These are phyloP conservation scores for Naganishia vishniacii DNA, from an alignment of 768 basidiomycete species.

Conservation along the genomic window DNA sequence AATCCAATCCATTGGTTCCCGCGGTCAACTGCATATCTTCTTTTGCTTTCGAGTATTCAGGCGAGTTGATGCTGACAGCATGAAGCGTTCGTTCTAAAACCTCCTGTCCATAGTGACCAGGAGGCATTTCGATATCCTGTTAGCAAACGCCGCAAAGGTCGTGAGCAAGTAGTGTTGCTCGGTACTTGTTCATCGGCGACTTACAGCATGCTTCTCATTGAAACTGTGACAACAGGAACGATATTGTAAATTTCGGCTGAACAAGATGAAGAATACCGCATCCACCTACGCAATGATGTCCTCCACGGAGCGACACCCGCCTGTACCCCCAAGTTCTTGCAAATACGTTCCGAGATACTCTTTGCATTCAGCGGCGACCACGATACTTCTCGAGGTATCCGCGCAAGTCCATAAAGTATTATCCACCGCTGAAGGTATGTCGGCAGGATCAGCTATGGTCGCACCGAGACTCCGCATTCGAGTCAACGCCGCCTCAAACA, in stretches of 20 bases:
- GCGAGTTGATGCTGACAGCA: slow-evolving; percentile 24
- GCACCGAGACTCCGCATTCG: slow-evolving; percentile 24
- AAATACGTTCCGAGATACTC: slow-evolving; percentile 27
- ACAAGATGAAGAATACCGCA: too few species aligned
- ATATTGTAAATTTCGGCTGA: too few species aligned
- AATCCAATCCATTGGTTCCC: slow-evolving; percentile 27
- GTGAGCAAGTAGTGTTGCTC: too few species aligned
- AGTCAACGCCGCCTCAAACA: slow-evolving; percentile 21
- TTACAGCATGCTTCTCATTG: slow-evolving; percentile 27
- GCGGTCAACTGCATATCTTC: slow-evolving; percentile 28
- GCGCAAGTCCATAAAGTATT: slow-evolving; percentile 26
- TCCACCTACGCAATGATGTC: slow-evolving; percentile 33
- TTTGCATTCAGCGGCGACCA: slow-evolving; percentile 31
- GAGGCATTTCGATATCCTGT: slow-evolving; percentile 29
- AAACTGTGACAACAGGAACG: slow-evolving; percentile 27
- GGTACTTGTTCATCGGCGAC: background rate
- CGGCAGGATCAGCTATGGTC: slow-evolving; percentile 24
- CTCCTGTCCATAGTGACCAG: slow-evolving; percentile 30
- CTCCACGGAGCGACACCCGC: slow-evolving; percentile 27
- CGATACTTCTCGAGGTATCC: slow-evolving; percentile 12
- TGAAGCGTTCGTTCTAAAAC: slow-evolving; percentile 25
- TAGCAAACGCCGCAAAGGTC: background rate
- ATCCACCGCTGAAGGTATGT: slow-evolving; percentile 31
- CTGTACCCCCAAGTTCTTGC: slow-evolving; percentile 21
- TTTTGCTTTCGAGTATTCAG: slow-evolving; percentile 24